Percentiles rank a stretch among this genome's conserved stretches.
Evolutionary conservation across 441 rosid species (phyloP).

Genomic region (Geranium incanum): DNA sequence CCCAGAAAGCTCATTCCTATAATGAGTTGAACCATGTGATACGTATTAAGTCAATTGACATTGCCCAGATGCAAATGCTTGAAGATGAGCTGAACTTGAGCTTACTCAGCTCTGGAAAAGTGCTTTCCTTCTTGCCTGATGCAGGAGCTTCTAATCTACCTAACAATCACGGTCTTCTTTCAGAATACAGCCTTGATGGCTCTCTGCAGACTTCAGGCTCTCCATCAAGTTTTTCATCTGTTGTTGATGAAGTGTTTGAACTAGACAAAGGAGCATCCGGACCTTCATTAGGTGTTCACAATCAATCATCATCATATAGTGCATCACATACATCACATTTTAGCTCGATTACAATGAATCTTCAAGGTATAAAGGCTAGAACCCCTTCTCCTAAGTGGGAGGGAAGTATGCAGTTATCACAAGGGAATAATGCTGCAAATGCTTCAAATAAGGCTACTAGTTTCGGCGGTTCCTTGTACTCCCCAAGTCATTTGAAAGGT

Average conservation of each 20-base stretch:
- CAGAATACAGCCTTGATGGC: conserved; percentile 50
- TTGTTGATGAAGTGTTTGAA: conserved; percentile 93
- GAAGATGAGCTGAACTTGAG: conserved; percentile 78
- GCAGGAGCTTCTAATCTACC: conserved; percentile 40
- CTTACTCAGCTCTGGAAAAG: conserved; percentile 46
- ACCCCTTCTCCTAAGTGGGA: conserved; percentile 57
- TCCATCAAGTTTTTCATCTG: conserved; percentile 66
- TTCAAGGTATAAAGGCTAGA: conserved; percentile 38
- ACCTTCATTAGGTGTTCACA: conserved; percentile 44
- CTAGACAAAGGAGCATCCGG: conserved; percentile 56
- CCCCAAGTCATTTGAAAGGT: conserved; percentile 45
- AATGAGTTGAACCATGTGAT: conserved; percentile 49
- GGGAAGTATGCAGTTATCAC: conserved; percentile 39
- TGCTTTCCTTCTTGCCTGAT: conserved; percentile 41
- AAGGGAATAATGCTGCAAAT: conserved; percentile 35
- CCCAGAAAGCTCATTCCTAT: conserved; percentile 44
- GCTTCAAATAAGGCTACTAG: conserved; percentile 28
- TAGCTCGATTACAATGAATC: conserved; percentile 42
- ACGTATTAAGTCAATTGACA: conserved; percentile 64
- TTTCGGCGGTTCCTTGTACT: conserved; percentile 37
- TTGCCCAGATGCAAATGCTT: conserved; percentile 72
- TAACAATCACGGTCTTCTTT: conserved; percentile 47
- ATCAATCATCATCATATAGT: conserved; percentile 39
- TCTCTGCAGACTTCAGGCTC: conserved; percentile 49
- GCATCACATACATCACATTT: conserved; percentile 48